A percentile compares a stretch with the other conserved stretches of the same genome.
These are phyloP conservation scores for Aspergillus melleus DNA, from an alignment of 2,329 filamentous ascomycete species.

Conservation along the genomic window DNA sequence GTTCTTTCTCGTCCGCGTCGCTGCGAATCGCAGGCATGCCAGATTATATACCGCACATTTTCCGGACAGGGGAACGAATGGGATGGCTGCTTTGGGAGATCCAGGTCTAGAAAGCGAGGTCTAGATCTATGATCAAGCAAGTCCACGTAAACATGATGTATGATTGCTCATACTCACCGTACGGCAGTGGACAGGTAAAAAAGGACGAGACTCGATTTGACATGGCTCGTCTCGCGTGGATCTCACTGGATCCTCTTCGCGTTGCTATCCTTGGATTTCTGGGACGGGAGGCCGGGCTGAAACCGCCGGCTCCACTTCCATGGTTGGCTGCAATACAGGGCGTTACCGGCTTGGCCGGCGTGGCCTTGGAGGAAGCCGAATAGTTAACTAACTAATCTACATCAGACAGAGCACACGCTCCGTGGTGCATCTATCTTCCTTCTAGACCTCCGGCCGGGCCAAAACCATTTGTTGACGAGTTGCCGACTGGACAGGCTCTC, in stretches of 20 bases:
- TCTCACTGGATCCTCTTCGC: background rate
- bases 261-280: slow-evolving; percentile 15
- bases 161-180: background rate
- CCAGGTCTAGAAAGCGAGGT: background rate
- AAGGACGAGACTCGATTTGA: background rate
- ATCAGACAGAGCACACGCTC: slow-evolving; percentile 8
- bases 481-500: background rate
- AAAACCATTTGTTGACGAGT: background rate
- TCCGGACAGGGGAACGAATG: background rate
- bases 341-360: background rate
- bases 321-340: background rate
- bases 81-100: background rate
- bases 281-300: slow-evolving; percentile 14
- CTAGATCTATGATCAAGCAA: background rate
- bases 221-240: slow-evolving; percentile 9
- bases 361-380: background rate
- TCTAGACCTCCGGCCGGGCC: slow-evolving; percentile 10
- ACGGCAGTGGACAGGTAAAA: background rate
- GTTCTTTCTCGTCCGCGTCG: background rate
- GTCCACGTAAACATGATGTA: background rate
- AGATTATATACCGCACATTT: background rate
- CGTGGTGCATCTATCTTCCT: slow-evolving; percentile 3
- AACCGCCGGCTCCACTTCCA: slow-evolving; percentile 9
- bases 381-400: slow-evolving; percentile 2
- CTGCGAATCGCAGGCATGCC: background rate